Percentiles rank a stretch among this genome's conserved stretches.
These are phyloP conservation scores for Penicillium roqueforti DNA, from an alignment of 495 filamentous ascomycete species.

Conservation along the genomic window DNA sequence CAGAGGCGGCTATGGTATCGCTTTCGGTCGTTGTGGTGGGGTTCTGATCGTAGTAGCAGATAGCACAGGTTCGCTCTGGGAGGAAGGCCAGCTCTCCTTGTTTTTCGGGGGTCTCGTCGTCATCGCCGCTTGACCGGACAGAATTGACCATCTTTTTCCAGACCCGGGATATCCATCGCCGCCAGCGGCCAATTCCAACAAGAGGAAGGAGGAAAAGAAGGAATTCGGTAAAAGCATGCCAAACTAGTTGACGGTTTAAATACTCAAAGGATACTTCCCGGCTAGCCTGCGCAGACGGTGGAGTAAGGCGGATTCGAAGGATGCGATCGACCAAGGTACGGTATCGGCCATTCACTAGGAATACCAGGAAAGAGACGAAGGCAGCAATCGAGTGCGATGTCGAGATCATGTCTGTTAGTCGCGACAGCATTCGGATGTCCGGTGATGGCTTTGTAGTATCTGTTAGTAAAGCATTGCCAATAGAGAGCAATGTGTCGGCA, in stretches of 20 bases:
- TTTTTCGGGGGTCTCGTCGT: constrained; percentile 46
- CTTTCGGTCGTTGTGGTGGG: constrained; percentile 60
- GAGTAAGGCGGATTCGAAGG: constrained; percentile 78
- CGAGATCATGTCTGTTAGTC: constrained; percentile 62
- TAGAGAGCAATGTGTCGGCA: neutral
- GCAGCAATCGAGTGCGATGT: constrained; percentile 74
- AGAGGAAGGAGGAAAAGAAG: constrained; percentile 91
- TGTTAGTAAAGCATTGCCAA: constrained; percentile 18
- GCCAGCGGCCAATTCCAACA: constrained; percentile 89
- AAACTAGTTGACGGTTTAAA: constrained; percentile 93
- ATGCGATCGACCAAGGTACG: constrained; percentile 85
- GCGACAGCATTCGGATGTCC: constrained; percentile 56
- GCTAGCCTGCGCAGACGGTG: constrained; percentile 73
- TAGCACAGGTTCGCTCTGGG: constrained; percentile 93
- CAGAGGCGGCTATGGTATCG: constrained; percentile 60
- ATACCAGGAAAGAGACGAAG: constrained; percentile 81
- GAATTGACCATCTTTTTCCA: constrained; percentile 73
- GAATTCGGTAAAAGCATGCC: constrained; percentile 99
- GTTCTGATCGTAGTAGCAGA: constrained; percentile 93
- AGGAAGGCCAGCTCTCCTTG: constrained; percentile 77
- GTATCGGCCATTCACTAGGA: constrained; percentile 85
- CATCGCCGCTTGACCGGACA: constrained; percentile 48
- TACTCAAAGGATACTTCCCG: constrained; percentile 97
- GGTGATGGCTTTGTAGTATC: constrained; percentile 35
- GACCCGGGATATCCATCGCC: constrained; percentile 76